A percentile compares a stretch with the other conserved stretches of the same genome.
These are phyloP conservation scores for Kodamaea derodonti DNA, from an alignment of 1,139 yeast genomes.

Conservation along the genomic window DNA sequence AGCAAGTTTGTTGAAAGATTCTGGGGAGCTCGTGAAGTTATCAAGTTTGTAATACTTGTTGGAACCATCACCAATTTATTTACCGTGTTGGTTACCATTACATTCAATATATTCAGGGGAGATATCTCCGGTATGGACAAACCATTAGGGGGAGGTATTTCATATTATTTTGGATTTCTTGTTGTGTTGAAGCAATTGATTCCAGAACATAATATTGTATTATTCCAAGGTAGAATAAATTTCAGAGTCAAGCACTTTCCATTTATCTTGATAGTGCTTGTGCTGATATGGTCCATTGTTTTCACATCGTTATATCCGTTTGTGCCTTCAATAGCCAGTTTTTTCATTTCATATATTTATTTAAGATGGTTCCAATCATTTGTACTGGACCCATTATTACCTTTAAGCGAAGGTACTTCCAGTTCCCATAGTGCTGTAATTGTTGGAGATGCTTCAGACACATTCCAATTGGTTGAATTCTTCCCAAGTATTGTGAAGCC, in stretches of 20 bases:
- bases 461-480: conserved; percentile 78
- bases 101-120: conserved; percentile 34
- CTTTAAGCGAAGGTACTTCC: conserved; percentile 26
- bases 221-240: conserved; percentile 61
- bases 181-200: conserved; percentile 85
- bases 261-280: conserved; percentile 48
- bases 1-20: conserved; percentile 48
- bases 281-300: conserved; percentile 44
- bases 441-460: conserved; percentile 86
- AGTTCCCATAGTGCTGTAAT: conserved; percentile 28
- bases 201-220: conserved; percentile 79
- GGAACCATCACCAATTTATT: conserved; percentile 48
- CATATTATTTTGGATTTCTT: conserved; percentile 68
- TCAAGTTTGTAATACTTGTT: conserved; percentile 54
- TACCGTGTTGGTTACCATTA: conserved; percentile 28
- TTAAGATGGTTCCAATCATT: conserved; percentile 68
- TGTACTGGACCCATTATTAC: conserved; percentile 35
- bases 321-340: conserved; percentile 66
- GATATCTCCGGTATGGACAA: conserved; percentile 38
- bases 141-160: conserved; percentile 70
- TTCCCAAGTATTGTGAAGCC: conserved; percentile 63
- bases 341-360: conserved; percentile 68
- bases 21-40: conserved; percentile 60
- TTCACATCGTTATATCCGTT: conserved; percentile 48
- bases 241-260: conserved; percentile 75